phyloP scores from a whole-genome alignment of 768 basidiomycete species.

The Cyclocybe cylindracea region DNA sequence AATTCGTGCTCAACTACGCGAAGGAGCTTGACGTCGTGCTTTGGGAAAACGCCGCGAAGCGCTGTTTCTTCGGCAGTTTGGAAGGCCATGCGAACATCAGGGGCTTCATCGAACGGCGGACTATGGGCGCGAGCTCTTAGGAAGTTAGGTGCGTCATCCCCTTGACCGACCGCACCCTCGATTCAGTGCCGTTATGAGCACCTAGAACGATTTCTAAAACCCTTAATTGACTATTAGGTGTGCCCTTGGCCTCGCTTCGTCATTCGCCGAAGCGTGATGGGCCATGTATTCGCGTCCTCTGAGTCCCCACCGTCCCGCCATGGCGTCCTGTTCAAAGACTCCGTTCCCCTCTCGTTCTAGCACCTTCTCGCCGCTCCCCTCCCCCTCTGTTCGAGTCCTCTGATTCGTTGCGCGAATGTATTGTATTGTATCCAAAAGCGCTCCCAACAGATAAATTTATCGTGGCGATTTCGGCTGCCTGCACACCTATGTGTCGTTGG shows the following conservation, averaged over 20 bases:
- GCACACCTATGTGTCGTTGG: neutral
- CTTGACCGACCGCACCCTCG: slow-evolving; percentile 12
- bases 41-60: slow-evolving; percentile 75
- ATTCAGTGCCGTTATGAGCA: slow-evolving; percentile 20
- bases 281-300: slow-evolving; percentile 5
- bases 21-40: slow-evolving; percentile 78
- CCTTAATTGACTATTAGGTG: slow-evolving; percentile 25
- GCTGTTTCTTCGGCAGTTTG: slow-evolving; percentile 81
- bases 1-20: slow-evolving; percentile 84
- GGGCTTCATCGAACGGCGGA: slow-evolving; percentile 77
- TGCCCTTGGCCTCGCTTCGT: slow-evolving; percentile 13
- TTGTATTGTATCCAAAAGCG: too few relatives aligned
- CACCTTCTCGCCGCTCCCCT: slow-evolving; percentile 3
- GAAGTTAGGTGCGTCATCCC: slow-evolving; percentile 21
- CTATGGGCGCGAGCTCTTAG: slow-evolving; percentile 24
- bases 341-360: neutral
- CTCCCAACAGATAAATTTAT: too few relatives aligned
- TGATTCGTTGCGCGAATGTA: too few relatives aligned
- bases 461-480: too few relatives aligned
- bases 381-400: too few relatives aligned
- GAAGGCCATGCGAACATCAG: slow-evolving; percentile 80
- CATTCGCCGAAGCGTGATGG: neutral
- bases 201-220: slow-evolving; percentile 19
- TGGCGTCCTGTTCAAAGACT: neutral
- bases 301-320: slow-evolving; percentile 9